A percentile compares a stretch with the other conserved stretches of the same genome.
phyloP scores from a whole-genome alignment of 1,284 basidiomycete species.

The Cronartium quercuum region DNA sequence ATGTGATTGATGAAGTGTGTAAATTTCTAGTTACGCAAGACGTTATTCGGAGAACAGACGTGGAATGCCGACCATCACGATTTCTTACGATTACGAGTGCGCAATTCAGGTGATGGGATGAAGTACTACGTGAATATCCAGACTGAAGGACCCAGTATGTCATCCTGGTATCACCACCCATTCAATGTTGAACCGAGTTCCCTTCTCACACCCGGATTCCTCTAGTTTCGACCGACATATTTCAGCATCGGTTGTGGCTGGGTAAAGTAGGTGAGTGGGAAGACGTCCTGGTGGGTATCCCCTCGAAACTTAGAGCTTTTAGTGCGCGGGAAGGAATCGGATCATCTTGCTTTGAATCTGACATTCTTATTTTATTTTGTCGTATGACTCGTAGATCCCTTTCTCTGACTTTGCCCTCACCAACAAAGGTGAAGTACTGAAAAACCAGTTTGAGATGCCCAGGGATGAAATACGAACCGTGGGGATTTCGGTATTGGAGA shows the following conservation, averaged over 20 bases:
- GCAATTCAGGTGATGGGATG: slow-evolving; percentile 58
- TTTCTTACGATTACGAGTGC: slow-evolving; percentile 69
- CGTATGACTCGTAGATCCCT: slow-evolving; percentile 59
- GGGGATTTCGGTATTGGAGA: slow-evolving; percentile 71
- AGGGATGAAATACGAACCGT: slow-evolving; percentile 68
- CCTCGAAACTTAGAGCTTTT: background rate
- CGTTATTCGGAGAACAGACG: slow-evolving; percentile 70
- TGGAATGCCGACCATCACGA: slow-evolving; percentile 73
- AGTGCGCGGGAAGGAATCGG: background rate
- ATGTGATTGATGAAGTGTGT: too few species aligned
- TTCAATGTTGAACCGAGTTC: background rate
- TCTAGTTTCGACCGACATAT: slow-evolving; percentile 65
- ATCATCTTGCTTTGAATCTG: background rate
- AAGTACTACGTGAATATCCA: slow-evolving; percentile 79
- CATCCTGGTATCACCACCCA: background rate
- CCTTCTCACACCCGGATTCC: background rate
- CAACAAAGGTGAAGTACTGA: slow-evolving; percentile 68
- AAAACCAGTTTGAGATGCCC: slow-evolving; percentile 63
- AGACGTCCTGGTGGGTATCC: slow-evolving; percentile 64
- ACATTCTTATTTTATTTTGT: background rate
- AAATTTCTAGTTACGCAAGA: slow-evolving; percentile 53
- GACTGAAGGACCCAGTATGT: slow-evolving; percentile 60
- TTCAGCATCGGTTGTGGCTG: slow-evolving; percentile 76
- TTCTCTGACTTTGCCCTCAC: slow-evolving; percentile 74
- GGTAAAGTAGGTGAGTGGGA: slow-evolving; percentile 70